Evolutionary conservation across 1,284 basidiomycete species (phyloP).

Genomic region (Wallemia hederae): DNA sequence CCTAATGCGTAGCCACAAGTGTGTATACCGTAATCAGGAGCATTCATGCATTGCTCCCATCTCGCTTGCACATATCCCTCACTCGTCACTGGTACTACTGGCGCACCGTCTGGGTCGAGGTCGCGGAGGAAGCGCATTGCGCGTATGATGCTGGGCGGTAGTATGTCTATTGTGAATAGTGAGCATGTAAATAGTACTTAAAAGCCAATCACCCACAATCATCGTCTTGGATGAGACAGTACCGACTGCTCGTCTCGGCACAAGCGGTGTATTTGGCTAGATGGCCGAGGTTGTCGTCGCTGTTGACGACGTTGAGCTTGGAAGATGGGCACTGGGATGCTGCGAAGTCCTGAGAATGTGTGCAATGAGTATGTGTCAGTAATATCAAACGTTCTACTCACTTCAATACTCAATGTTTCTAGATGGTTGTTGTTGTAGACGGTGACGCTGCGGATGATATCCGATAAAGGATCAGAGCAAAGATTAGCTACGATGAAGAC

Average conservation of each 20-base stretch:
- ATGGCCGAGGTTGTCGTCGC: background rate
- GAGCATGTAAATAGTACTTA: background rate
- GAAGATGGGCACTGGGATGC: background rate
- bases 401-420: background rate
- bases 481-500: background rate
- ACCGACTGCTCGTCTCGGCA: background rate
- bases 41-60: background rate
- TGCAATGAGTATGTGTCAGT: background rate
- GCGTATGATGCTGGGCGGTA: background rate
- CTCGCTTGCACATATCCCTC: background rate
- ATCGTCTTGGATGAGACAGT: background rate
- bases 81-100: background rate
- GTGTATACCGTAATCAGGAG: background rate
- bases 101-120: background rate
- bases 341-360: background rate
- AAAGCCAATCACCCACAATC: background rate
- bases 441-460: background rate
- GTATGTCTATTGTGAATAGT: background rate
- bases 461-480: background rate
- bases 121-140: background rate
- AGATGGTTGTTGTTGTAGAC: background rate
- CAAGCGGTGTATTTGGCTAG: background rate
- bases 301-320: background rate
- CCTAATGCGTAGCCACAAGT: background rate
- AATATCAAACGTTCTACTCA: background rate